A percentile compares a stretch with the other conserved stretches of the same genome.
Conservation (phyloP, 805 yeast species). For the Saccharomycopsis guyanensis region DNA sequence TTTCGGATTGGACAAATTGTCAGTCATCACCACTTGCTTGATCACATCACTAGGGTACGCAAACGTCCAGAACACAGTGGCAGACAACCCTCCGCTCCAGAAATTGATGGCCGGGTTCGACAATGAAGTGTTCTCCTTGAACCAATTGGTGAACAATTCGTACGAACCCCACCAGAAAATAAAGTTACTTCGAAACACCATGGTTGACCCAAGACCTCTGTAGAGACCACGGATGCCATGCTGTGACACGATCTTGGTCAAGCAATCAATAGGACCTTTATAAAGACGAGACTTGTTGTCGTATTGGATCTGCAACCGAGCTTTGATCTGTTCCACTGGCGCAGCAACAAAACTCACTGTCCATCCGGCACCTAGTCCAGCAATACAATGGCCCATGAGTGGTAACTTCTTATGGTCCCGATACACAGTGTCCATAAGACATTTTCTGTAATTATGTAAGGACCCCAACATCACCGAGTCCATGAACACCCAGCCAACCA, state of each 20-base stretch:
- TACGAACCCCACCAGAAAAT: constrained; percentile 94
- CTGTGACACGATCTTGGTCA: constrained; percentile 45
- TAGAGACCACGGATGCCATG: constrained; percentile 69
- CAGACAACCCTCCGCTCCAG: constrained; percentile 88
- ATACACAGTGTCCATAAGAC: constrained; percentile 58
- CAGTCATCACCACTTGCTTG: constrained; percentile 79
- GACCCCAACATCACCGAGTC: constrained; percentile 89
- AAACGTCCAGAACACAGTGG: constrained; percentile 79
- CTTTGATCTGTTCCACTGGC: constrained; percentile 85
- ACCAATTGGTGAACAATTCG: constrained; percentile 65
- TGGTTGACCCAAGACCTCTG: constrained; percentile 76
- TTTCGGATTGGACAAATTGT: constrained; percentile 62
- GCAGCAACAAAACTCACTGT: constrained; percentile 95
- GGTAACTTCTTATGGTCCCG: constrained; percentile 58
- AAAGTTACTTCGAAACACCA: constrained; percentile 82
- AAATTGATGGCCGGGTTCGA: constrained; percentile 69
- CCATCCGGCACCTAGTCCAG: constrained; percentile 77
- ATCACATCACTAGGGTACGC: constrained; percentile 89
- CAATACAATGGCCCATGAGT: constrained; percentile 62
- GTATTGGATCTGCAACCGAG: constrained; percentile 83
- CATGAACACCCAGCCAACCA: constrained; percentile 91
- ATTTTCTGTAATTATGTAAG: constrained; percentile 64
- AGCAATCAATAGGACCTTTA: constrained; percentile 76
- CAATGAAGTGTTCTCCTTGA: constrained; percentile 56
- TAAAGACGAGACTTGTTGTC: constrained; percentile 62